Conservation (phyloP, 352 stramenopile genomes). For the Phytophthora palmivora region DNA sequence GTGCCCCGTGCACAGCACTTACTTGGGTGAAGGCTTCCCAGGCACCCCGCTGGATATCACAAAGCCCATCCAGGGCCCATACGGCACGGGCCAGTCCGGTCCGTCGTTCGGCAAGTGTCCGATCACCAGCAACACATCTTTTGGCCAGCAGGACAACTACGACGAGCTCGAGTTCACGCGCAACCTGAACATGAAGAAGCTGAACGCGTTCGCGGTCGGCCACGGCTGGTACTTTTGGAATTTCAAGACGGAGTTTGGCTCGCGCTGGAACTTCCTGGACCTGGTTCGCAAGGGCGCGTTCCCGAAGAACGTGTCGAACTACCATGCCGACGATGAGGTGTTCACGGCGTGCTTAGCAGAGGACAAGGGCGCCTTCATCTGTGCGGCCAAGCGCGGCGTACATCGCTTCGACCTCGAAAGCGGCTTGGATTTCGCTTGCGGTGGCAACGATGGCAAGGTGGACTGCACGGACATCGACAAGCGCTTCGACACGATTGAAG, state of each 20-base stretch:
- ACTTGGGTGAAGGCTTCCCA: constrained; percentile 90
- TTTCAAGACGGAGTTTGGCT: constrained; percentile 93
- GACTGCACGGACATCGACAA: constrained; percentile 59
- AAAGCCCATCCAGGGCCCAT: constrained; percentile 88
- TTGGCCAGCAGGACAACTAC: constrained; percentile 81
- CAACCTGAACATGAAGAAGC: constrained; percentile 92
- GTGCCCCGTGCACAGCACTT: constrained; percentile 86
- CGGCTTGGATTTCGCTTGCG: constrained; percentile 68
- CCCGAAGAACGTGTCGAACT: constrained; percentile 79
- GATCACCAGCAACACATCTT: constrained; percentile 83
- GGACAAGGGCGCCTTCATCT: constrained; percentile 80
- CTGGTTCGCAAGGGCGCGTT: constrained; percentile 66
- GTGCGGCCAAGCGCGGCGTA: constrained; percentile 73
- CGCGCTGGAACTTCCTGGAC: constrained; percentile 92
- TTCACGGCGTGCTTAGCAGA: constrained; percentile 71
- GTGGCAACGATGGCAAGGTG: constrained; percentile 48
- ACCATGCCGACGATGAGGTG: constrained; percentile 59
- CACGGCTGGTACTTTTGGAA: constrained; percentile 98
- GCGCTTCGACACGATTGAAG: constrained; percentile 58
- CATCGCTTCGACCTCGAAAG: constrained; percentile 57
- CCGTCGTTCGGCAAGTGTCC: constrained; percentile 91
- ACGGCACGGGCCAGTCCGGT: constrained; percentile 82
- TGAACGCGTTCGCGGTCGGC: constrained; percentile 90
- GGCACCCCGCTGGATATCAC: constrained; percentile 88
- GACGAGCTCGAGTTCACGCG: constrained; percentile 82